Evolutionary conservation across 768 basidiomycete genomes (phyloP).

Genomic region (Calvatia gigantea): DNA sequence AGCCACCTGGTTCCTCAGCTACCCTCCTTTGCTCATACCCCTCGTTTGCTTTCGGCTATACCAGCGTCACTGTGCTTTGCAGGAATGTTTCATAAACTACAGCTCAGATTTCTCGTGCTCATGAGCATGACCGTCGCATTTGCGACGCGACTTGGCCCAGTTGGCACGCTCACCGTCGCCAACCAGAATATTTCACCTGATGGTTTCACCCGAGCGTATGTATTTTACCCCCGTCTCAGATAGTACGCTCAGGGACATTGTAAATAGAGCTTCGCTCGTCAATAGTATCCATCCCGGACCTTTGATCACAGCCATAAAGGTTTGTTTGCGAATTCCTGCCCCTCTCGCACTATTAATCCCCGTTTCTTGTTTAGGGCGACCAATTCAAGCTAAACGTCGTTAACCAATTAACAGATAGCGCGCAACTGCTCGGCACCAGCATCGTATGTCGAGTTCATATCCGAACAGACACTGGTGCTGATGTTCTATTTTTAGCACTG

Average conservation of each 20-base stretch:
- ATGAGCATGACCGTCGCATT: neutral
- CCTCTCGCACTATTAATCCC: neutral
- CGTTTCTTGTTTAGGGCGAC: slow-evolving; percentile 24
- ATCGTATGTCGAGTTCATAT: slow-evolving; percentile 31
- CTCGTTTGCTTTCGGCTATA: neutral
- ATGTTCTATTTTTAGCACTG: slow-evolving; percentile 35
- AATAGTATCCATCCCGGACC: slow-evolving; percentile 14
- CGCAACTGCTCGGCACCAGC: slow-evolving; percentile 45
- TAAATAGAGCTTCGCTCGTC: slow-evolving; percentile 10
- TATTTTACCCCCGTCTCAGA: neutral
- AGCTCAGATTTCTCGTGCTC: neutral
- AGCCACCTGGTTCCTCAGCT: no score
- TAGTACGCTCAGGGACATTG: neutral
- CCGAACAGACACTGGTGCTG: neutral
- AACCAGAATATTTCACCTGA: slow-evolving; percentile 10
- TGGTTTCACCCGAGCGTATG: slow-evolving; percentile 15
- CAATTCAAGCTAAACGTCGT: slow-evolving; percentile 43
- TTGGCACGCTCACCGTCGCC: slow-evolving; percentile 1
- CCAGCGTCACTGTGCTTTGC: neutral
- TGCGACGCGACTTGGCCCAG: neutral
- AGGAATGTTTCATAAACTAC: neutral
- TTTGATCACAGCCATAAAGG: slow-evolving; percentile 14
- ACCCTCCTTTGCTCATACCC: neutral
- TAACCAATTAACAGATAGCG: slow-evolving; percentile 41
- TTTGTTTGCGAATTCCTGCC: neutral